Base-by-base conservation (phyloP, 2,329 filamentous ascomycete genomes). In the Penicillium hordei region DNA sequence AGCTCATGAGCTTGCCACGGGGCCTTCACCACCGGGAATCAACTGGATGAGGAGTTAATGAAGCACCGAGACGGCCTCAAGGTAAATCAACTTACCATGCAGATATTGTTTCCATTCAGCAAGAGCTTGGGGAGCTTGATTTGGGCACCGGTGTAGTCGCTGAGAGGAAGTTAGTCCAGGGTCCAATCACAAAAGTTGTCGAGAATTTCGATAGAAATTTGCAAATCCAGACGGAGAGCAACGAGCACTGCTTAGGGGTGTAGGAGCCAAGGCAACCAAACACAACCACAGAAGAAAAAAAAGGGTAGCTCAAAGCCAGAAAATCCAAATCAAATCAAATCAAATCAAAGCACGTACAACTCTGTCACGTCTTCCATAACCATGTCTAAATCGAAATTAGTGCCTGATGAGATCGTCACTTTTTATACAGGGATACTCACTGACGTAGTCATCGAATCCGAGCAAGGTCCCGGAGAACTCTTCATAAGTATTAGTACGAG, bases 371-470 rank as follows among this genome's bases (percentile, higher is more conserved):
- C 91, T 73, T 97, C 93, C 33, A 99, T 79, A 7, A 99, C 94
- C 93, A 99, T 99, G 78, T 99, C 93, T 97, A 66, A 7, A 43
- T 38, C 27, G 23, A 17, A 40, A 50, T 52, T 39, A 61, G 60
- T 55, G 52, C 38, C 46, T 62, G 39, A 33, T 27, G 12, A 25
- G 21, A 72, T 46, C 15, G 29, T 27, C 31, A 51, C 25, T n/a
- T 27, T 15, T 29, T 52, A 21, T 17, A 49, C 46, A 38, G 46
- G 49, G 38, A 44, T 70, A 96, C 93, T 81, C 83, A 97, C 93
- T 99, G 84, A 99, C 94, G 81, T 97, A 99, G 84, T 99, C 94
- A 75, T 99, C 94, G 70, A 99, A 99, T 3, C 94, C 94, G 55
- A 96, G 85, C 27, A 99, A 83, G 8, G 91, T 97, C 54, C 94